Evolutionary conservation across 768 basidiomycete species (phyloP), one percentile per base, ranked within the genome.

Genomic region (Tulasnella sp.): DNA sequence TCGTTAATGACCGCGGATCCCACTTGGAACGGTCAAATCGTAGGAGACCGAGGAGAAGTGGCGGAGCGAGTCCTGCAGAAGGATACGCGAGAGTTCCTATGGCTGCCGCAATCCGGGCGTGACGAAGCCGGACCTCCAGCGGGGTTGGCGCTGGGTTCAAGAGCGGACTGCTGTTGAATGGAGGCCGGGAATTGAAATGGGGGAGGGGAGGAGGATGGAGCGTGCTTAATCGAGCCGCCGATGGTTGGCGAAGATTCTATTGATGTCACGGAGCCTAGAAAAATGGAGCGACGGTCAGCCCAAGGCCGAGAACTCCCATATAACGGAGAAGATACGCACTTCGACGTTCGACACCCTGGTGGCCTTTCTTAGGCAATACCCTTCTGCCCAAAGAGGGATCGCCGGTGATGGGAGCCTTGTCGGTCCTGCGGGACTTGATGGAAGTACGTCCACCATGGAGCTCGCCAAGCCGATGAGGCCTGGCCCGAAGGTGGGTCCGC

Each of bases 401-500:
- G 31, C n/a, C 31, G 45, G 34, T 37, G 22, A 58, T 6, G 37
- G 38, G n/a, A 2, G 73, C 9, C 22, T 74, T 74, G 54, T n/a
- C 64, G 31, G 29, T 85, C 83, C 89, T 93, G 77, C 93, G 87
- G 15, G 91, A 89, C 84, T 94, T 94, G 83, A 49, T 37, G 15
- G 90, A 91, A 19, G 73, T 37, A 15, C 52, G 14, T n/a, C 93
- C 93, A 0, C 92, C 91, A 6, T 93, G 89, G 54, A 95, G 87
- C 83, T 94, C 93, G 82, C 94, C 93, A 78, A 95, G 94, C 74
- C 93, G 90, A 22, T 94, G 86, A 9, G 93, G 93, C 15, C 93
- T 87, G 5, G 93, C 89, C 31, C 93, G 88, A 75, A 94, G 83
- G 79, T 95, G 93, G 15, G 93, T 95, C 81, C 93, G 92, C 83